phyloP scores from a whole-genome alignment of 2,329 filamentous ascomycete genomes.

The Taxawa tesnikishii region DNA sequence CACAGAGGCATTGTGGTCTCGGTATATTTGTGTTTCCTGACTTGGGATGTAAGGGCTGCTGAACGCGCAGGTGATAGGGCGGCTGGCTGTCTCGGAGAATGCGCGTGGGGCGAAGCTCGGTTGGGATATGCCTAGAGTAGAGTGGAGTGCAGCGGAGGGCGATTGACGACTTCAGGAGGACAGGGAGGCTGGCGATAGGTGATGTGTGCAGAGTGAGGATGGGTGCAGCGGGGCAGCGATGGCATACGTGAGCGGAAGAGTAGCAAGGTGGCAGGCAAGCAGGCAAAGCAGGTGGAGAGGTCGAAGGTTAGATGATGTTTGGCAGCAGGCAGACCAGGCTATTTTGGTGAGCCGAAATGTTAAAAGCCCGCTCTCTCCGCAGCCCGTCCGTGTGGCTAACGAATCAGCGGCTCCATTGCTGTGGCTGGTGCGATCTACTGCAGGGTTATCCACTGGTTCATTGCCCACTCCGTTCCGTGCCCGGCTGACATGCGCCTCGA shows the following conservation, averaged over 20 bases:
- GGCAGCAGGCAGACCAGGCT: constrained; percentile 2
- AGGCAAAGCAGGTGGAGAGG: background rate
- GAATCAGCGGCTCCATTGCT: background rate
- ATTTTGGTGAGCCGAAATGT: background rate
- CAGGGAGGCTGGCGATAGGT: too few relatives aligned
- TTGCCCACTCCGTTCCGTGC: background rate
- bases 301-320: constrained; percentile 1
- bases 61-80: background rate
- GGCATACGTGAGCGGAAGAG: too few relatives aligned
- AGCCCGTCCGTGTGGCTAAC: background rate
- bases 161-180: too few relatives aligned
- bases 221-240: too few relatives aligned
- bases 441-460: background rate
- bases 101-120: background rate
- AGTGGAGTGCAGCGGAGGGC: too few relatives aligned
- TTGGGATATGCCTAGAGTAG: too few relatives aligned
- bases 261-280: too few relatives aligned
- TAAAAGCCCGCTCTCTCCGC: background rate
- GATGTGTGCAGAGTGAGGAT: too few relatives aligned
- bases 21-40: constrained; percentile 1
- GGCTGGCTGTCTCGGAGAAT: background rate
- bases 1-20: constrained; percentile 30
- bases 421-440: background rate
- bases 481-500: background rate
- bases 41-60: constrained; percentile 2